Conservation (phyloP, 108 stramenopile genomes). For the Tribonema minus region DNA sequence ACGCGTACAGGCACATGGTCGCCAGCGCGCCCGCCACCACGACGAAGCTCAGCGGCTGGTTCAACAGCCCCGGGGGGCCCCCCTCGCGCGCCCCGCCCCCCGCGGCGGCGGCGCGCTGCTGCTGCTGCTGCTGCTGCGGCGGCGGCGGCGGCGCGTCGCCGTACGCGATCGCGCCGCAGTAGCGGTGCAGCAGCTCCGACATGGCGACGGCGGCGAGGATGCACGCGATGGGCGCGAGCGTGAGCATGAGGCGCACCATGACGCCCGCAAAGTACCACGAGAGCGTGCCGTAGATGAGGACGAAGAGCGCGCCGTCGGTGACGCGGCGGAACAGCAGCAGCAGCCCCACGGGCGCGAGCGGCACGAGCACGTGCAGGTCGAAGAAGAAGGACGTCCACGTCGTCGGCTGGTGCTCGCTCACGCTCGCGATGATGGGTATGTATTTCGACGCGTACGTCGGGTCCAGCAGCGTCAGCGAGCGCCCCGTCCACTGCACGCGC, state of each 20-base stretch:
- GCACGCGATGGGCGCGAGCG: constrained; percentile 84
- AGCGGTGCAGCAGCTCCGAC: constrained; percentile 72
- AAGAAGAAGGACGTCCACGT: constrained; percentile 86
- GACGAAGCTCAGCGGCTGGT: constrained; percentile 14
- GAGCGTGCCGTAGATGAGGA: constrained; percentile 79
- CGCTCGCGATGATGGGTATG: constrained; percentile 65
- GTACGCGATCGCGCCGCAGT: constrained; percentile 39
- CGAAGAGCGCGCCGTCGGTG: constrained; percentile 74
- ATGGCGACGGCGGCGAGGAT: constrained; percentile 79
- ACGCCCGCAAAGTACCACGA: constrained; percentile 92
- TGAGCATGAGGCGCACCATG: constrained; percentile 94
- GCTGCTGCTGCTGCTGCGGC: no score
- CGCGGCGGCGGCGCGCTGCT: background rate
- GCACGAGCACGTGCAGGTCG: constrained; percentile 88
- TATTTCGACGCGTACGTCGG: constrained; percentile 78
- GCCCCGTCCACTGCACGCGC: constrained; percentile 55
- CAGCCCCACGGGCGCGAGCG: constrained; percentile 81
- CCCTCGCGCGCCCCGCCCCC: background rate
- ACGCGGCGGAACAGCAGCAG: constrained; percentile 70
- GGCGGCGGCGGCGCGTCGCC: no score
- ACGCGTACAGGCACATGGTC: constrained; percentile 47
- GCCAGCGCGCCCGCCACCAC: constrained; percentile 24
- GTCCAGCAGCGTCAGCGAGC: constrained; percentile 58
- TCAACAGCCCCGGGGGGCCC: background rate
- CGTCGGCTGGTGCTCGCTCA: constrained; percentile 95